Evolutionary conservation across 768 basidiomycete species (phyloP).

Genomic region (Fistulinella prunicolor): DNA sequence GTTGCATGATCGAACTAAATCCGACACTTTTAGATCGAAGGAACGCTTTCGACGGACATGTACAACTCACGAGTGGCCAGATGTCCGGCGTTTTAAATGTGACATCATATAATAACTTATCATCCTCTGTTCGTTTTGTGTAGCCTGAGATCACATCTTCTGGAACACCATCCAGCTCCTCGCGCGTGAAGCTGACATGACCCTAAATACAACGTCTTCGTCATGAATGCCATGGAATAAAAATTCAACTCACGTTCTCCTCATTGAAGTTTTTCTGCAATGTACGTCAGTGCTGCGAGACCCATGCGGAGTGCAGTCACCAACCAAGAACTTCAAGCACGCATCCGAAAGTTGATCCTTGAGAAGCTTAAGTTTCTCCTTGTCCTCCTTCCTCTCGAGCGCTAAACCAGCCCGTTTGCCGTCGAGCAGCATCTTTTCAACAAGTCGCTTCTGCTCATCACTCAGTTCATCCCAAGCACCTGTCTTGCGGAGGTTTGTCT

Average conservation of each 20-base stretch:
- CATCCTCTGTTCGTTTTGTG: conserved; percentile 55
- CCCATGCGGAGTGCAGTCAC: conserved; percentile 21
- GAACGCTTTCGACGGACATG: not conserved
- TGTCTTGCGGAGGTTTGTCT: conserved; percentile 62
- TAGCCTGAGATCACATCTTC: conserved; percentile 75
- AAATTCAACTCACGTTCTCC: conserved; percentile 54
- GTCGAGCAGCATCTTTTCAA: conserved; percentile 75
- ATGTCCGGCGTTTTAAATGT: conserved; percentile 83
- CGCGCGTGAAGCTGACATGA: conserved; percentile 57
- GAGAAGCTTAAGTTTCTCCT: conserved; percentile 52
- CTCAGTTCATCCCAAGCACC: conserved; percentile 59
- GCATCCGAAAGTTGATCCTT: conserved; percentile 76
- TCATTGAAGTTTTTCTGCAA: conserved; percentile 83
- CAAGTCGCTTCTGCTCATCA: conserved; percentile 69
- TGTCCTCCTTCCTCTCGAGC: conserved; percentile 58
- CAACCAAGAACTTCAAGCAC: conserved; percentile 71
- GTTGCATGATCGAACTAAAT: conserved; percentile 72
- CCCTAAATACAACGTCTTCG: conserved; percentile 39
- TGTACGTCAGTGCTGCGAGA: not conserved
- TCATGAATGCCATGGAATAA: not conserved
- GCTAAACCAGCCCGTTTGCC: conserved; percentile 76
- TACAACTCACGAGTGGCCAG: conserved; percentile 57
- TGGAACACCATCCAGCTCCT: conserved; percentile 80
- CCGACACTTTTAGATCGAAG: not conserved
- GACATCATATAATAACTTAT: conserved; percentile 59